Evolutionary conservation across 352 stramenopile species (phyloP).

Genomic region (Globisporangium okanoganense): DNA sequence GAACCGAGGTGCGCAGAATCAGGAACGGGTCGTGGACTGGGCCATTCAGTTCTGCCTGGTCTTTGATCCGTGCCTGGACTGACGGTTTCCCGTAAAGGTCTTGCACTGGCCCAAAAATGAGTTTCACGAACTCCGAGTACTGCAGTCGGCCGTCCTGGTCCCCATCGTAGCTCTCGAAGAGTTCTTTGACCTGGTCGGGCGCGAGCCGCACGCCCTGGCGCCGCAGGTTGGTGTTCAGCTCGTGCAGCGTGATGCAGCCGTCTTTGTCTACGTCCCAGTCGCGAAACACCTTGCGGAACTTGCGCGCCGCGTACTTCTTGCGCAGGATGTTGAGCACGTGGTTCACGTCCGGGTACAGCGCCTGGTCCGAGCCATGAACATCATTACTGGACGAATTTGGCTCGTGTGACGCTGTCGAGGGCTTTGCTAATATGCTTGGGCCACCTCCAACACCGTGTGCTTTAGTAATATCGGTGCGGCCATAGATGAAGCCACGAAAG

Average conservation of each 20-base stretch:
- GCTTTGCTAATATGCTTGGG: too few relatives aligned
- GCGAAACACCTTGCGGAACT: constrained; percentile 44
- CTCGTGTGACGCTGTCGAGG: neutral
- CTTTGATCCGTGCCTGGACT: constrained; percentile 4
- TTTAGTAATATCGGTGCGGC: neutral
- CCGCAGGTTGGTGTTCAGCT: constrained; percentile 44
- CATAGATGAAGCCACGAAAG: constrained; percentile 38
- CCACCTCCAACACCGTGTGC: neutral
- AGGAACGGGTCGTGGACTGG: constrained; percentile 23
- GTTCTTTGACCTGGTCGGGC: constrained; percentile 29
- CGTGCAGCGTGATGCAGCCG: constrained; percentile 35
- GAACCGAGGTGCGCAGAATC: constrained; percentile 27
- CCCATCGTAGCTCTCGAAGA: constrained; percentile 36
- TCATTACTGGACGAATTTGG: neutral
- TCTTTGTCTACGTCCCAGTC: constrained; percentile 61
- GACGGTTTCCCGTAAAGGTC: constrained; percentile 14
- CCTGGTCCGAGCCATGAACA: neutral
- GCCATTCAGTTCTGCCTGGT: constrained; percentile 6
- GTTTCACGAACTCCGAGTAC: constrained; percentile 44
- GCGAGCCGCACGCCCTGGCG: constrained; percentile 35
- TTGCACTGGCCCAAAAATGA: constrained; percentile 33
- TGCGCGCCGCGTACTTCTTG: constrained; percentile 41
- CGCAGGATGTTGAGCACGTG: constrained; percentile 40
- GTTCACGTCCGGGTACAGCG: constrained; percentile 28
- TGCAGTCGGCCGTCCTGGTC: constrained; percentile 36